These are phyloP conservation scores for Pichia sp. DNA, from an alignment of 1,139 yeast species.

Conservation along the genomic window DNA sequence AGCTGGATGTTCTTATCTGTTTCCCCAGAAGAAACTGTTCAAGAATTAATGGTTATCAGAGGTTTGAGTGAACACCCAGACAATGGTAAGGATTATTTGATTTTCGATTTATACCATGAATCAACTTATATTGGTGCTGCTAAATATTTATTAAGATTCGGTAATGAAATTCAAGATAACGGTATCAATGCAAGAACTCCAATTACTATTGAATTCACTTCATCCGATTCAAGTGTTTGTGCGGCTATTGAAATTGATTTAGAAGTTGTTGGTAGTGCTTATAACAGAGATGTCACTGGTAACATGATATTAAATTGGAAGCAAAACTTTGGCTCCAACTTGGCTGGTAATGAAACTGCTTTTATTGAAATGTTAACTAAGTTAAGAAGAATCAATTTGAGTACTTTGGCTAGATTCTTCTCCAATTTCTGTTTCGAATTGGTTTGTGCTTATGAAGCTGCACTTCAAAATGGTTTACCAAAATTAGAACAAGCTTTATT, in stretches of 20 bases:
- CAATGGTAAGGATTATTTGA: slow-evolving; percentile 45
- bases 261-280: slow-evolving; percentile 69
- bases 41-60: slow-evolving; percentile 40
- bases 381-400: slow-evolving; percentile 45
- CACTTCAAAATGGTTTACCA: slow-evolving; percentile 21
- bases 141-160: slow-evolving; percentile 37
- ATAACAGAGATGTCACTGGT: slow-evolving; percentile 59
- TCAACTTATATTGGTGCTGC: slow-evolving; percentile 60
- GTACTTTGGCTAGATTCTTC: slow-evolving; percentile 50
- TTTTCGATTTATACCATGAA: slow-evolving; percentile 60
- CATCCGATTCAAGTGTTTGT: slow-evolving; percentile 34
- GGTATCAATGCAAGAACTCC: slow-evolving; percentile 26
- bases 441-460: slow-evolving; percentile 28
- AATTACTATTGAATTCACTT: slow-evolving; percentile 25
- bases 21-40: slow-evolving; percentile 54
- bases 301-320: slow-evolving; percentile 59
- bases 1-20: slow-evolving; percentile 81
- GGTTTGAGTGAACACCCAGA: slow-evolving; percentile 38
- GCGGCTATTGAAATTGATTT: slow-evolving; percentile 59
- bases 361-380: slow-evolving; percentile 40
- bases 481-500: slow-evolving; percentile 38
- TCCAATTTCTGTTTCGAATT: slow-evolving; percentile 50
- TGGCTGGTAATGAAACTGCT: slow-evolving; percentile 24
- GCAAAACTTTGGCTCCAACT: slow-evolving; percentile 38
- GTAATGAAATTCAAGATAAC: slow-evolving; percentile 24